A percentile compares a stretch with the other conserved stretches of the same genome.
These are phyloP conservation scores for Lepidopterella palustris DNA, from an alignment of 495 filamentous ascomycete genomes.

Conservation along the genomic window DNA sequence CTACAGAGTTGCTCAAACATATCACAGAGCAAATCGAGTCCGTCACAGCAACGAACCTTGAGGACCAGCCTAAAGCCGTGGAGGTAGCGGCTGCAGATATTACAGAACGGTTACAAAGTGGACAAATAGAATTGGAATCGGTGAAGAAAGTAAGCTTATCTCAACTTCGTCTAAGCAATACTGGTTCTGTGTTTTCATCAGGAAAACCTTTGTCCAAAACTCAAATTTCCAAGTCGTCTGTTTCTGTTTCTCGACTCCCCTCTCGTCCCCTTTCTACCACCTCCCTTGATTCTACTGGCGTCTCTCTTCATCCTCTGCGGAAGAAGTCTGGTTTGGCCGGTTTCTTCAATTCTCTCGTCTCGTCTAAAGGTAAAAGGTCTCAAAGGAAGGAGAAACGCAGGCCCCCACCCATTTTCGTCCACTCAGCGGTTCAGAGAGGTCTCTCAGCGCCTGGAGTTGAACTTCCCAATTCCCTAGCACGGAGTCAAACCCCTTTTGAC, in stretches of 20 bases:
- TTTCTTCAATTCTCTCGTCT: no score
- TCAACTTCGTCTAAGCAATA: background rate
- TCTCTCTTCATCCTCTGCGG: background rate
- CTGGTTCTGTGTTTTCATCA: background rate
- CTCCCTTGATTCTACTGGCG: background rate
- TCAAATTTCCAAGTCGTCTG: no score
- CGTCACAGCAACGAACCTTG: slow-evolving; percentile 12
- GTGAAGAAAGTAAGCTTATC: slow-evolving; percentile 27
- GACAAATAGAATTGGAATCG: slow-evolving; percentile 16
- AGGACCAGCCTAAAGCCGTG: slow-evolving; percentile 15
- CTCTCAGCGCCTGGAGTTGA: no score
- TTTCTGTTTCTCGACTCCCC: background rate
- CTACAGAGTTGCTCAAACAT: slow-evolving; percentile 20
- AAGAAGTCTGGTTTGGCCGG: background rate
- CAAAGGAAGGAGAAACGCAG: no score
- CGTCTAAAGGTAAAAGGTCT: no score
- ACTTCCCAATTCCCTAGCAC: no score
- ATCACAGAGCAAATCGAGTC: slow-evolving; percentile 28
- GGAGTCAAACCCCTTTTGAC: no score
- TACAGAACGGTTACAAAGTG: slow-evolving; percentile 12
- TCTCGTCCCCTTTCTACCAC: background rate
- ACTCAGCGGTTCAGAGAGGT: no score
- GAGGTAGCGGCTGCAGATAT: slow-evolving; percentile 15
- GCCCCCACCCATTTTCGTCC: no score
- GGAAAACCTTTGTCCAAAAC: no score